Evolutionary conservation across 441 rosid genomes (phyloP), one percentile per base, ranked within the genome.

Genomic region (Adansonia grandidieri): DNA sequence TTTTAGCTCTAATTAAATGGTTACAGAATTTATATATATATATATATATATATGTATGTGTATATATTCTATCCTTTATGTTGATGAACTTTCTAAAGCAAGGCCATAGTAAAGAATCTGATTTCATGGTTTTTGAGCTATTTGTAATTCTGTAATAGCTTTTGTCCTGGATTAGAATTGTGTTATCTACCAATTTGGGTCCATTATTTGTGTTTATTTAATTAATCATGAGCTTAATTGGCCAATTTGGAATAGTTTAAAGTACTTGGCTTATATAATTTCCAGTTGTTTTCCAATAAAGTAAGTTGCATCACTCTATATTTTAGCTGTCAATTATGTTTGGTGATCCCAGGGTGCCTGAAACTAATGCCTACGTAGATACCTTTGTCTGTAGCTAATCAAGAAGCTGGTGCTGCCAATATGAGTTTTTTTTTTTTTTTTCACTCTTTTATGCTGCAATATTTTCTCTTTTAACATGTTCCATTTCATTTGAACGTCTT

Each of bases 301-400:
- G 75, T 19, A 56, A 62, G 63, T 67, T 60, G 60, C 75, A 54
- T 17, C 42, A 14, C 14, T 37, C 40, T 68, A 28, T 20, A 24
- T 57, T 53, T 69, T 73, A 73, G 80, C 75, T 76, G 78, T 82
- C 77, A 44, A 53, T 50, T 62, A 62, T 62, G 82, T 40, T 82
- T 77, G 79, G 78, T 62, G 79, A 80, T 32, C 6, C 72, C 58
- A 74, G 66, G 64, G 58, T 76, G 69, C 44, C 56, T 51, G 72
- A 44, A 22, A 69, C 48, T 24, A 15, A 77, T 72, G 71, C 76
- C 75, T 71, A 66, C 67, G n/a, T 6, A 61, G 17, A 71, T 19
- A 17, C 54, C 19, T 15, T 84, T 79, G 63, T 75, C 63, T 84
- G 76, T 79, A 74, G 64, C 60, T 78, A 64, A 64, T 78, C 44